Evolutionary conservation across 306 rosid species (phyloP).

Genomic region (Acacia confusa): DNA sequence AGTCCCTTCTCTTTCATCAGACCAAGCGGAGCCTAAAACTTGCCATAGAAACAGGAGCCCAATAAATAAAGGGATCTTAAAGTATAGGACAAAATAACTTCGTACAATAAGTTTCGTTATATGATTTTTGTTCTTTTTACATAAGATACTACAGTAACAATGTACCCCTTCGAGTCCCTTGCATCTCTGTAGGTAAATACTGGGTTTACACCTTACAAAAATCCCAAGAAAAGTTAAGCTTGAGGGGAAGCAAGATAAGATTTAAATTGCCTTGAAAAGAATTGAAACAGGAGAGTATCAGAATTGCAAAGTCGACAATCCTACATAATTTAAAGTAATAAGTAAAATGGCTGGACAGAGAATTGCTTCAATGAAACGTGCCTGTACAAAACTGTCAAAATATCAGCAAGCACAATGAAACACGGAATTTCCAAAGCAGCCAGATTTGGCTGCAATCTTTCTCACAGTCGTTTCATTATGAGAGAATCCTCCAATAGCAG

Average conservation of each 20-base stretch:
- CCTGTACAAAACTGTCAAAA: constrained; percentile 40
- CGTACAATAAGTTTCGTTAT: background rate
- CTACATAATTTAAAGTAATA: constrained; percentile 11
- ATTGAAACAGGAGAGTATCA: constrained; percentile 14
- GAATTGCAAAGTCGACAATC: constrained; percentile 5
- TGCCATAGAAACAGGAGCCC: background rate
- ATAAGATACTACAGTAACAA: background rate
- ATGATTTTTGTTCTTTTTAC: background rate
- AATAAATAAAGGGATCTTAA: background rate
- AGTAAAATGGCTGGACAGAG: constrained; percentile 31
- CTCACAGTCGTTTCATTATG: constrained; percentile 67
- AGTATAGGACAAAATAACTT: background rate
- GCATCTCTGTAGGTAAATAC: background rate
- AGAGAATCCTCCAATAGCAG: constrained; percentile 51
- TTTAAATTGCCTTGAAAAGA: constrained; percentile 25
- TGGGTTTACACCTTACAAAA: background rate
- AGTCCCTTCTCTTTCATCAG: no score
- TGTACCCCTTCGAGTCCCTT: background rate
- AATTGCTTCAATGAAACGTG: constrained; percentile 16
- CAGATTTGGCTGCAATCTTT: constrained; percentile 67
- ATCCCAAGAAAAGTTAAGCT: background rate
- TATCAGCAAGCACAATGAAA: constrained; percentile 83
- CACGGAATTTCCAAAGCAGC: constrained; percentile 74
- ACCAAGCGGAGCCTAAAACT: background rate
- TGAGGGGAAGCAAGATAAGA: background rate